phyloP scores from a whole-genome alignment of 306 rosid species.

The Gleditsia sinensis region DNA sequence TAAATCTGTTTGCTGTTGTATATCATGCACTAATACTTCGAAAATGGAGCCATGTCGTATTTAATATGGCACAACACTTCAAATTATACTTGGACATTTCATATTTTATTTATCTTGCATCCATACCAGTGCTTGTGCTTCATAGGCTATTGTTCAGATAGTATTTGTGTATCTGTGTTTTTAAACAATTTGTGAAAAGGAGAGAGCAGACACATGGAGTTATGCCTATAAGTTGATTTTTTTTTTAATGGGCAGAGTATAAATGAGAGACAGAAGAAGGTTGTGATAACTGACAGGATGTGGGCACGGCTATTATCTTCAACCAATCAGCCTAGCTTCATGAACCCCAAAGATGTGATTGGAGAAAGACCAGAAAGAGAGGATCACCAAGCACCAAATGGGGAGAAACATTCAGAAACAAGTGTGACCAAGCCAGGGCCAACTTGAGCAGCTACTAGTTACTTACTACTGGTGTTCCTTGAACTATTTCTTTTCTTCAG shows the following conservation, averaged over 20 bases:
- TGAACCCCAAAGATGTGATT: constrained; percentile 25
- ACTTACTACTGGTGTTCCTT: not conserved
- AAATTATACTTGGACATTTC: too few species aligned
- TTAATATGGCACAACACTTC: too few species aligned
- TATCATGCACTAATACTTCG: too few species aligned
- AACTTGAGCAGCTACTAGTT: not conserved
- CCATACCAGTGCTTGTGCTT: too few species aligned
- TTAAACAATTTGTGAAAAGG: not conserved
- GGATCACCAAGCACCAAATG: not conserved
- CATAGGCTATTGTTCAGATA: too few species aligned
- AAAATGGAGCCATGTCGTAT: too few species aligned
- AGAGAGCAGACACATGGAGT: too few species aligned
- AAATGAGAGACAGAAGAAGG: constrained; percentile 40
- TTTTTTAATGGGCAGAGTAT: constrained; percentile 42
- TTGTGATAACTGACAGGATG: constrained; percentile 63
- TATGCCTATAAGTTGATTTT: too few species aligned
- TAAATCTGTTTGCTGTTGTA: not conserved
- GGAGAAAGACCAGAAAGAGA: not conserved
- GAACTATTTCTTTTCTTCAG: not conserved
- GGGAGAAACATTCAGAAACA: constrained; percentile 20
- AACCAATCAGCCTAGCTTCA: constrained; percentile 59
- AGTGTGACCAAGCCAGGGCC: not conserved
- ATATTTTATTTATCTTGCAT: too few species aligned
- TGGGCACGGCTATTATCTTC: constrained; percentile 62
- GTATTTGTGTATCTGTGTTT: too few species aligned